Percentiles rank a stretch among this genome's conserved stretches.
phyloP scores from a whole-genome alignment of 306 rosid species.

The Echinosophora koreensis region DNA sequence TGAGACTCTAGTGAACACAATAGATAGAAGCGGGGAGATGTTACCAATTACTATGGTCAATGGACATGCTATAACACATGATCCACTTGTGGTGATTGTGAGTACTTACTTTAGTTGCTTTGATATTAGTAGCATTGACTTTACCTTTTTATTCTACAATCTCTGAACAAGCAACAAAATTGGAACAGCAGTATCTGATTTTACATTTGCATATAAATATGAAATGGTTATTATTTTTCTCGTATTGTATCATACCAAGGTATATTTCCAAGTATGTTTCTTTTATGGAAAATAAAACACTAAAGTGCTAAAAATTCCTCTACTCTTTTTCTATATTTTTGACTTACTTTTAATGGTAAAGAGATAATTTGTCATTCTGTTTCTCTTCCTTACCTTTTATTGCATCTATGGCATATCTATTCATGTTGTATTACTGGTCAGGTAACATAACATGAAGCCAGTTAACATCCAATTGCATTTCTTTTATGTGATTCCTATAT shows the following conservation, averaged over 20 bases:
- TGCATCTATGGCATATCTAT: background rate
- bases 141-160: constrained; percentile 18
- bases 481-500: no score
- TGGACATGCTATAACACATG: constrained; percentile 93
- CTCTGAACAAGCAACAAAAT: background rate
- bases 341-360: background rate
- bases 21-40: constrained; percentile 87
- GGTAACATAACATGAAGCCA: no score
- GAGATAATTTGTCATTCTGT: background rate
- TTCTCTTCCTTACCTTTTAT: background rate
- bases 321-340: background rate
- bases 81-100: constrained; percentile 95
- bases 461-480: no score
- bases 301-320: background rate
- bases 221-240: background rate
- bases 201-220: constrained; percentile 22
- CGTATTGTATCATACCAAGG: background rate
- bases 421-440: background rate
- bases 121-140: constrained; percentile 4
- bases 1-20: constrained; percentile 90
- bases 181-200: background rate
- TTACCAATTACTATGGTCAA: constrained; percentile 79
- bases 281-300: background rate
- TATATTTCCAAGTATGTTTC: background rate
- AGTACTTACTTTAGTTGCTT: constrained; percentile 50